Evolutionary conservation across 2,329 filamentous ascomycete genomes (phyloP), one percentile per base, ranked within the genome.

Genomic region (Mollisiaceae sp.): DNA sequence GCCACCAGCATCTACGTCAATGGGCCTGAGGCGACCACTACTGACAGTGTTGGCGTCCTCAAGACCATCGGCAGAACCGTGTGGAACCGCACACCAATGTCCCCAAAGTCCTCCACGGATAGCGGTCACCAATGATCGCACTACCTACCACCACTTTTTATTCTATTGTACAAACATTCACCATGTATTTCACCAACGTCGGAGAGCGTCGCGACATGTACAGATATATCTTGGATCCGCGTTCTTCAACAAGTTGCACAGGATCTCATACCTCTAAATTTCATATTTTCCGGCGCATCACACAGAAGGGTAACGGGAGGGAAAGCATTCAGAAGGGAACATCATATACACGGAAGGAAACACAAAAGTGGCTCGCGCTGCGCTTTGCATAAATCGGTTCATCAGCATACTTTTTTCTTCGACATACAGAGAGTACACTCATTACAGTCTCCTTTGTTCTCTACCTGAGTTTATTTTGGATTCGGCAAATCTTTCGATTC

Each of bases 1-100:
- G 80, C 85, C 43, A 85, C 84, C 55, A 86, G 83, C 67, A 82
- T 86, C 69, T 85, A 87, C 70, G 80, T 89, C 55, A 80, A 85
- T 56, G 79, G 82, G 68, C 75, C 81, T 65, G 76, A 80, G 55
- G 74, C 70, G 59, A 66, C 79, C 20, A 74, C 70, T 55, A 67
- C 79, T n/a, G 80, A 81, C 66, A 80, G 82, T 56, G 79, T 80
- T 62, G 81, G 81, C 75, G 87, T 86, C 71, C 79, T 88, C 68
- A 87, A 86, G 72, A 81, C 81, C 60, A 79, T 88, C 35, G 79
- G 85, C 38, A 82, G 83, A 67, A 86, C 83, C 64, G 85, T 89
- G 32, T 88, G 88, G 75, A 83, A 81, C 70, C 83, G 86, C 52
- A 70, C 72, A 52, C 72, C 73, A 12, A 69, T 71, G 62, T 75